Base-by-base conservation (phyloP, 148 eudicot genomes). In the Fagopyrum homotropicum region DNA sequence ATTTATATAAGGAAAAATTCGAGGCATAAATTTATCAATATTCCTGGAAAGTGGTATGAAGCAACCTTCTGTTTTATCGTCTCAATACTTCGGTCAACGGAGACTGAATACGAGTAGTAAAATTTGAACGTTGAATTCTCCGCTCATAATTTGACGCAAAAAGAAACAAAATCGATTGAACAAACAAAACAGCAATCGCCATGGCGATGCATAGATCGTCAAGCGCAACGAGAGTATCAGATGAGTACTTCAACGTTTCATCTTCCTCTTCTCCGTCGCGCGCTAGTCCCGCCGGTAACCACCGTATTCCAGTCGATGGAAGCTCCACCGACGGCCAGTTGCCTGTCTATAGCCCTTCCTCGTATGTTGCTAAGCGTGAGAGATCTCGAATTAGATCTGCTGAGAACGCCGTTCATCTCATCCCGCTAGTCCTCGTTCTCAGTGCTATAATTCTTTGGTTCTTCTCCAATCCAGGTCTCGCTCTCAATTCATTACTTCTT, bases 361-460 rank as follows among this genome's bases (percentile, higher is more conserved):
- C 86, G 43, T 75, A 81, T 44, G 61, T 75, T 22, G 88, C 90
- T 0, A 86, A 82, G 84, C 86, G 84, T 75, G 89, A 89, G 72
- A 79, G 78, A 47, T 77, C 76, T 30, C 91, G 93, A 49, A 77
- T 85, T 75, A 79, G 89, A 88, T 82, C 84, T 16, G 88, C 97
- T 9, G 90, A 91, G 61, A 77, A 84, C 61, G 93, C 89, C 30
- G 82, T 91, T 44, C 97, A 91, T 78, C 72, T 89, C 77, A 91
- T 91, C 74, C 97, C 97, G 1, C 75, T 91, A 9, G 75, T 91
- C 59, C 91, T 91, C 15, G 45, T 91, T 43, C 76, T 87, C 29
- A 87, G 88, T 54, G 91, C 84, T 51, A 44, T 87, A 57, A 72
- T 89, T 68, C 88, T 91, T 76, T 91, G 97, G 97, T 80, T 89